Conservation (phyloP, 257 asterid genomes). For the Plectranthus barbatus region DNA sequence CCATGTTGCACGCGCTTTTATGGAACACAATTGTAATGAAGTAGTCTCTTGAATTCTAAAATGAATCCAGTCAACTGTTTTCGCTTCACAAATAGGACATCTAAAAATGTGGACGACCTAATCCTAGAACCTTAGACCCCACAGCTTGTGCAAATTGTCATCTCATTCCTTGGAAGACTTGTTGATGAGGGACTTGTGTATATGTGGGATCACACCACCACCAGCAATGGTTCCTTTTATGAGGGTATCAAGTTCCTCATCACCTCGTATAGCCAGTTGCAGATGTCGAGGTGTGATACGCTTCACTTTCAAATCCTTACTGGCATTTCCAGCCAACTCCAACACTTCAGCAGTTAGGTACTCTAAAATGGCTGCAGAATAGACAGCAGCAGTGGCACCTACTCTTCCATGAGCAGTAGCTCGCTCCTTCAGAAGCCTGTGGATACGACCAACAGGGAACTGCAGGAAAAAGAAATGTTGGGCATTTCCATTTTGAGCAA, state of each 20-base stretch:
- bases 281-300: constrained; percentile 45
- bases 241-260: constrained; percentile 39
- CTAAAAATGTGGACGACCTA: constrained; percentile 18
- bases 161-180: constrained; percentile 34
- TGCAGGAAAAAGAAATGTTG: neutral
- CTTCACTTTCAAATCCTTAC: constrained; percentile 43
- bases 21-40: neutral
- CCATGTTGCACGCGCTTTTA: constrained; percentile 11
- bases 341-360: constrained; percentile 36
- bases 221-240: constrained; percentile 44
- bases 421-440: constrained; percentile 37
- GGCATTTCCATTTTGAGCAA: neutral
- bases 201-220: constrained; percentile 46
- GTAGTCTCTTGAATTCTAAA: neutral
- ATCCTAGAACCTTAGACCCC: constrained; percentile 12
- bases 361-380: constrained; percentile 40
- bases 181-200: constrained; percentile 47
- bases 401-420: constrained; percentile 40
- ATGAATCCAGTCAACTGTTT: constrained; percentile 16
- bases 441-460: constrained; percentile 48
- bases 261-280: constrained; percentile 43
- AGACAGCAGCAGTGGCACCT: constrained; percentile 43
- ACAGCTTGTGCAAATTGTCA: neutral
- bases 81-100: constrained; percentile 11
- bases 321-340: constrained; percentile 47